Evolutionary conservation across 2,329 filamentous ascomycete species (phyloP), one percentile per base, ranked within the genome.

Genomic region (Colletotrichum trifolii): DNA sequence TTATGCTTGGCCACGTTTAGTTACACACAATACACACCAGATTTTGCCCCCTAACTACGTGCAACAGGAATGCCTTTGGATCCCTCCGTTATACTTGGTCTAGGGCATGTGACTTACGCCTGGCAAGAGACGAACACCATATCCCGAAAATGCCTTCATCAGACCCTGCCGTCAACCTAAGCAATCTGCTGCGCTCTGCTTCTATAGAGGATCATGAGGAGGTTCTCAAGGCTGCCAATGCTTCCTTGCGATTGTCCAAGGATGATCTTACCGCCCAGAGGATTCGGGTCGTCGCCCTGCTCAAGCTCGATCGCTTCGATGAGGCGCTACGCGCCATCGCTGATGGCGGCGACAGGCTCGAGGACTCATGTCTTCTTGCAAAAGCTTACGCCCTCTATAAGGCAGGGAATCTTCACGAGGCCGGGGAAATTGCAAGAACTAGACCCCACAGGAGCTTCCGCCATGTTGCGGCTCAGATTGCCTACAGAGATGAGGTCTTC

Each of bases 301-400:
- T 96, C 68, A 93, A 94, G 75, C 87, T 96, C 70, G 93, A 96
- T 77, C 90, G 92, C 64, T 96, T 91, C 76, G 87, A 91, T 62
- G 92, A 96, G 76, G 91, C 91, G 49, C 81, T 93, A 52, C 87
- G 87, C 64, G 85, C 87, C 60, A 85, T 95, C 64, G 85, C 89
- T 65, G 86, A 89, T 40, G 88, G 83, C 15, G 88, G 88, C 53
- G 81, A 85, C 63, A 81, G 79, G 68, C 78, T 94, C 62, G 86
- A 89, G 73, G 80, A 85, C 43, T 78, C 79, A 62, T 92, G 89
- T 69, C 73, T 79, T 13, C 82, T 94, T 47, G 92, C 94, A 76
- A 89, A 89, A 74, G 87, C 91, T 2, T 96, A 96, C 79, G 90
- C 91, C n/a, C 83, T 94, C 17, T 96, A 96, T 80, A 96, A 94